Evolutionary conservation across 1,139 yeast genomes (phyloP).

Genomic region (Nakaseomyces glabratus): DNA sequence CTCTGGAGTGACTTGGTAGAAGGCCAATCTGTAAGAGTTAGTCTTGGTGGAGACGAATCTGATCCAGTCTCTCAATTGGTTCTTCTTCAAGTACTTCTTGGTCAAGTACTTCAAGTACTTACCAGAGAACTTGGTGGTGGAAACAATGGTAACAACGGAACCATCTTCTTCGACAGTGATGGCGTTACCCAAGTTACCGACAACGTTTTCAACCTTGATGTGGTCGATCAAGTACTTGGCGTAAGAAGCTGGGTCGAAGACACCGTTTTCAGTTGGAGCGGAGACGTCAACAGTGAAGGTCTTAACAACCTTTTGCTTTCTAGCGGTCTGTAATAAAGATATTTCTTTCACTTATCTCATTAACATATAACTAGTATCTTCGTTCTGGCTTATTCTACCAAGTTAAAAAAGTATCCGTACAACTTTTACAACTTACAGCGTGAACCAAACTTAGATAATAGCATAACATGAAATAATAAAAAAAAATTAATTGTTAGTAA

Average conservation of each 20-base stretch:
- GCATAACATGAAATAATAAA: constrained; percentile 1
- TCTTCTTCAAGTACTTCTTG: constrained; percentile 99
- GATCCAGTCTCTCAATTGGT: constrained; percentile 99
- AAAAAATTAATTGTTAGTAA: constrained; percentile 17
- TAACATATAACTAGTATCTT: too few relatives aligned
- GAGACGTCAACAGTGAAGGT: constrained; percentile 94
- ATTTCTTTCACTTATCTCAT: not conserved
- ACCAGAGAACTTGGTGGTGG: constrained; percentile 97
- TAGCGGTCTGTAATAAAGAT: constrained; percentile 47
- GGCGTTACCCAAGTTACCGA: constrained; percentile 95
- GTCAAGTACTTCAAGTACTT: constrained; percentile 99
- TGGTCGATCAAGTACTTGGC: constrained; percentile 97
- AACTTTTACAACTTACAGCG: too few relatives aligned
- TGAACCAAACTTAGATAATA: not conserved
- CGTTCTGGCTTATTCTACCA: too few relatives aligned
- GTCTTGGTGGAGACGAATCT: constrained; percentile 96
- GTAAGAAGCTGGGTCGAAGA: constrained; percentile 95
- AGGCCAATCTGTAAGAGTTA: constrained; percentile 95
- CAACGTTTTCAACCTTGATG: constrained; percentile 96
- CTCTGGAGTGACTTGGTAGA: constrained; percentile 98
- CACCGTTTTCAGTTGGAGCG: constrained; percentile 96
- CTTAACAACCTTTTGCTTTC: constrained; percentile 71
- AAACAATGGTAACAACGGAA: constrained; percentile 75
- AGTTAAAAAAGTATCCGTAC: too few relatives aligned
- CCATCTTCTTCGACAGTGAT: constrained; percentile 81